Evolutionary conservation across 306 rosid species (phyloP), one percentile per base, ranked within the genome.

Genomic region (Astragalus glycyphyllos): DNA sequence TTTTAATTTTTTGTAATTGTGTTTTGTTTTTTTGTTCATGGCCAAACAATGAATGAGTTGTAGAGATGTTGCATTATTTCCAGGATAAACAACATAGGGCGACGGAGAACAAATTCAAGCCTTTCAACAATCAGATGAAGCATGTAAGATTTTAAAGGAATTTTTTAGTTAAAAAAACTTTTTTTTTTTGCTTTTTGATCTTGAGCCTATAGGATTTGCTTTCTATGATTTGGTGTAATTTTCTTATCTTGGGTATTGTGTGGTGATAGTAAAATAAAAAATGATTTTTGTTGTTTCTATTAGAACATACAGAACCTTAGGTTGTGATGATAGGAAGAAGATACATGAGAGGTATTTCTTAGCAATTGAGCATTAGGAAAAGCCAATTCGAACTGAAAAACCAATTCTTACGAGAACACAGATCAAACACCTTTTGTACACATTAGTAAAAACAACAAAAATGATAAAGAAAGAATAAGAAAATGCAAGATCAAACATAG

Each of bases 61-160:
- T 63, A 13, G 70, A 51, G 69, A n/a, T 73, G 72, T 12, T 77
- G 65, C 82, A 74, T 71, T 83, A 31, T 72, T 71, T 53, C 23
- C 82, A 88, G 98, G 83, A 56, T 32, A 77, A 55, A 49, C 73
- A 80, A 37, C 83, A 78, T 65, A 87, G 69, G 83, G 57, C 16
- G 5, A 49, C 68, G 65, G 88, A 85, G 54, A 80, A 73, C 46
- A 86, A 74, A 71, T 74, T 51, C 40, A 83, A 68, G 79, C 29
- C 58, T 73, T 68, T 76, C 55, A 81, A 44, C 66, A 74, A 49
- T 26, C 75, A 44, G 75, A 81, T 48, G 65, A 84, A 74, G 54
- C 88, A 80, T 48, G 98, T 90, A 81, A 73, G 86, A 45, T 20
- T 20, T 20, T n/a, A n/a, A n/a, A n/a, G n/a, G n/a, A n/a, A n/a